phyloP scores from a whole-genome alignment of 2,329 filamentous ascomycete species.

The Magnaporthiopsis poae region DNA sequence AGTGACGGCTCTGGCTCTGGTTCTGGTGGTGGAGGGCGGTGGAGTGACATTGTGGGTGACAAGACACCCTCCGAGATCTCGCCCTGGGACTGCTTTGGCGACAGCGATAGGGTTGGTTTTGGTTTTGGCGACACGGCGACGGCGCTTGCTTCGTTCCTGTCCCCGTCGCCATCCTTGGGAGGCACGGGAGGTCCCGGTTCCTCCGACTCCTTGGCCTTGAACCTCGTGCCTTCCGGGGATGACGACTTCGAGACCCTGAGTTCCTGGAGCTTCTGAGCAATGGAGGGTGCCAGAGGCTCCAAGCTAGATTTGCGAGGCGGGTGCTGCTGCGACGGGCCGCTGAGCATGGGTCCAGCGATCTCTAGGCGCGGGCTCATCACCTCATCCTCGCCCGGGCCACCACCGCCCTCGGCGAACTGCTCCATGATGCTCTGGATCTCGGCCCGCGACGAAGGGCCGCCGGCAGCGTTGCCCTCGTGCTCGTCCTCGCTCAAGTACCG shows the following conservation, averaged over 20 bases:
- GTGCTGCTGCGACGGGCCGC: conserved; percentile 51
- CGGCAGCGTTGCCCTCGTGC: conserved; percentile 39
- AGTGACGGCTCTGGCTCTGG: conserved; percentile 71
- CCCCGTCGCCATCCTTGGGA: conserved; percentile 38
- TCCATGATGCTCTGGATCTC: conserved; percentile 98
- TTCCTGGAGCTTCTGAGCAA: conserved; percentile 40
- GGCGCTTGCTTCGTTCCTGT: not conserved
- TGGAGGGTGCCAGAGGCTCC: conserved; percentile 52
- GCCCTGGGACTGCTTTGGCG: conserved; percentile 28
- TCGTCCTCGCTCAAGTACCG: conserved; percentile 50
- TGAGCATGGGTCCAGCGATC: conserved; percentile 67
- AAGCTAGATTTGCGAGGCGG: conserved; percentile 81
- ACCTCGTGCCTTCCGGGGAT: conserved; percentile 23
- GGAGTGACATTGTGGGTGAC: conserved; percentile 40
- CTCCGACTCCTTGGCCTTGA: conserved; percentile 28
- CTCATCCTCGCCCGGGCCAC: conserved; percentile 64
- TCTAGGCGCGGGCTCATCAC: conserved; percentile 87
- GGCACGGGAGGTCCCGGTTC: conserved; percentile 48
- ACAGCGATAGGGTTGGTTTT: conserved; percentile 28
- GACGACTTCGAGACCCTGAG: conserved; percentile 31
- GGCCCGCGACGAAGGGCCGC: conserved; percentile 43
- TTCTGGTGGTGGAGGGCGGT: conserved; percentile 61
- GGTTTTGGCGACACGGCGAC: conserved; percentile 17
- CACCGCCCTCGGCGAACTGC: conserved; percentile 71
- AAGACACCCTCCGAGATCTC: conserved; percentile 26